Evolutionary conservation across 495 filamentous ascomycete species (phyloP).

Genomic region (Hapsidospora chrysogenum): DNA sequence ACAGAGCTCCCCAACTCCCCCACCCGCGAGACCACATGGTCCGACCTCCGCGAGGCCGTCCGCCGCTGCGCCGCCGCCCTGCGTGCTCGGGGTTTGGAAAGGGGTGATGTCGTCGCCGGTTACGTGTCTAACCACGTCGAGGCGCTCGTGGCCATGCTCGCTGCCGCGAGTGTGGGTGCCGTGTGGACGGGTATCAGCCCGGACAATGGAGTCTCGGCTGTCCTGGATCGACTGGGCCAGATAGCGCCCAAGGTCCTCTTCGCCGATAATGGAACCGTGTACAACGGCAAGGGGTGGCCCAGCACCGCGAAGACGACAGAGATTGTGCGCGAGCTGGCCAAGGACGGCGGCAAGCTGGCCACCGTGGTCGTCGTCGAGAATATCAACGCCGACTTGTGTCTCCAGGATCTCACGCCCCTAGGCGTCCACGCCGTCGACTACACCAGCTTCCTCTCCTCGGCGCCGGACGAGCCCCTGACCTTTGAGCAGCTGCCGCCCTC

Average conservation of each 20-base stretch:
- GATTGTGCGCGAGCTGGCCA: slow-evolving; percentile 45
- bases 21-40: slow-evolving; percentile 56
- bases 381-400: slow-evolving; percentile 28
- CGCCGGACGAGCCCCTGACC: slow-evolving; percentile 26
- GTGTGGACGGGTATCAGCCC: slow-evolving; percentile 83
- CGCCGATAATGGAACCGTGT: slow-evolving; percentile 70
- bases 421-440: slow-evolving; percentile 33
- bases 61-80: slow-evolving; percentile 54
- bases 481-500: slow-evolving; percentile 66
- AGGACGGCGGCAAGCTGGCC: slow-evolving; percentile 36
- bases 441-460: slow-evolving; percentile 17
- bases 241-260: slow-evolving; percentile 69
- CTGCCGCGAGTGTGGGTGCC: slow-evolving; percentile 63
- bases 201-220: slow-evolving; percentile 54
- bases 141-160: slow-evolving; percentile 74
- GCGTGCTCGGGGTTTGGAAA: slow-evolving; percentile 43
- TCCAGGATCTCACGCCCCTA: slow-evolving; percentile 24
- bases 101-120: slow-evolving; percentile 60
- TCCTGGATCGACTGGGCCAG: slow-evolving; percentile 69
- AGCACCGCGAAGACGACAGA: slow-evolving; percentile 55
- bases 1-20: slow-evolving; percentile 40
- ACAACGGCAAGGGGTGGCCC: slow-evolving; percentile 73
- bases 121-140: slow-evolving; percentile 79
- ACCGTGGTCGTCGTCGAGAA: slow-evolving; percentile 60
- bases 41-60: slow-evolving; percentile 61